These are phyloP conservation scores for Penicillium lividum DNA, from an alignment of 495 filamentous ascomycete genomes.

Conservation along the genomic window DNA sequence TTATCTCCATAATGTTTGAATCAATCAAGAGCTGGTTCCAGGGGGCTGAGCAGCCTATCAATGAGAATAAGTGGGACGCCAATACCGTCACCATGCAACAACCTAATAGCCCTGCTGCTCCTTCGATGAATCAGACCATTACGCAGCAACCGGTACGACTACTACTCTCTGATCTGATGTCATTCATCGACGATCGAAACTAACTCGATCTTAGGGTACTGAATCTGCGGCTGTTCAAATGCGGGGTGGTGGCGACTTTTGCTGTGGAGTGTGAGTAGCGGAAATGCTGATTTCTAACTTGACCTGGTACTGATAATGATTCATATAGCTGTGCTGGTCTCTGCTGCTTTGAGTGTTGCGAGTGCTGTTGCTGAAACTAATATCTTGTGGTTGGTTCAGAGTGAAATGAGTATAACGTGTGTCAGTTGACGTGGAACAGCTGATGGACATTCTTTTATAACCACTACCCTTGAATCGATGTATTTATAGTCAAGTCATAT, in stretches of 20 bases:
- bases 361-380: conserved; percentile 14
- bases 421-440: too few species aligned
- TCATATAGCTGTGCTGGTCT: conserved; percentile 19
- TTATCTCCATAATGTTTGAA: conserved; percentile 10
- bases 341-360: conserved; percentile 22
- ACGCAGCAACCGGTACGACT: conserved; percentile 9
- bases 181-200: not conserved
- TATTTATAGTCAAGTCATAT: too few species aligned
- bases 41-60: conserved; percentile 2
- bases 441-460: too few species aligned
- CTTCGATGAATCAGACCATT: conserved; percentile 10
- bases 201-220: conserved; percentile 7
- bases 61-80: conserved; percentile 13
- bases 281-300: not conserved
- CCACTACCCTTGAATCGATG: too few species aligned
- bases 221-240: conserved; percentile 17
- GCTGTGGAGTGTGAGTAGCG: conserved; percentile 21
- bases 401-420: not conserved
- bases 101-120: conserved; percentile 9
- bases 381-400: not conserved
- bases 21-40: conserved; percentile 11
- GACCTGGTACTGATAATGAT: not conserved
- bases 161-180: not conserved
- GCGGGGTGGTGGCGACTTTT: conserved; percentile 20
- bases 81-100: conserved; percentile 16